A percentile compares a stretch with the other conserved stretches of the same genome.
phyloP scores from a whole-genome alignment of 208 protist genomes.

The Herpetomonas samuelpessoai region DNA sequence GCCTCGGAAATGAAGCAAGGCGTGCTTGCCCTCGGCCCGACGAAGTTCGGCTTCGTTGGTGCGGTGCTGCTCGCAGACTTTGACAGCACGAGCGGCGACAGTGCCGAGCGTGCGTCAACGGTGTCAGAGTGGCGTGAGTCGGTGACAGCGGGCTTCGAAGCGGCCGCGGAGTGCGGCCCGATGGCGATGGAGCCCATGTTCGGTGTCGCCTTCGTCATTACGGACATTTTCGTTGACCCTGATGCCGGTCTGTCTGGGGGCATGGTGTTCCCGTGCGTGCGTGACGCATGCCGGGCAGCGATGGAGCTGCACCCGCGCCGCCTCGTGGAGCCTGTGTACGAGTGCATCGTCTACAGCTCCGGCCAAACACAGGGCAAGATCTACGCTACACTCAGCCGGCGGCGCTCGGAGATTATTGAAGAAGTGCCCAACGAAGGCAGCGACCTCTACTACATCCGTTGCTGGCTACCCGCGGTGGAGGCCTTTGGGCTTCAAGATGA shows the following conservation, averaged over 20 bases:
- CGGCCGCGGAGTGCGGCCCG: slow-evolving; percentile 92
- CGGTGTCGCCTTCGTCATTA: slow-evolving; percentile 89
- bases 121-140: slow-evolving; percentile 73
- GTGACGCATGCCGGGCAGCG: slow-evolving; percentile 91
- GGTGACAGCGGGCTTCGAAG: slow-evolving; percentile 95
- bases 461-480: slow-evolving; percentile 95
- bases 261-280: slow-evolving; percentile 93
- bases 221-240: slow-evolving; percentile 50
- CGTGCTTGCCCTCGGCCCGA: slow-evolving; percentile 57
- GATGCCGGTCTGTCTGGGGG: slow-evolving; percentile 65
- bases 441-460: slow-evolving; percentile 94
- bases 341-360: slow-evolving; percentile 96
- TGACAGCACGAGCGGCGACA: slow-evolving; percentile 27
- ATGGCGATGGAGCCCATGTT: slow-evolving; percentile 98
- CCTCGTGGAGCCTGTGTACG: slow-evolving; percentile 96
- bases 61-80: slow-evolving; percentile 71
- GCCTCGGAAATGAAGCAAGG: slow-evolving; percentile 40
- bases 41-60: slow-evolving; percentile 69
- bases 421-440: slow-evolving; percentile 97
- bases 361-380: slow-evolving; percentile 83
- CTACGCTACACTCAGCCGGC: slow-evolving; percentile 85
- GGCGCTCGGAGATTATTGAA: slow-evolving; percentile 90
- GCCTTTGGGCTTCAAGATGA: slow-evolving; percentile 97
- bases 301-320: slow-evolving; percentile 91
- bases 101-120: slow-evolving; percentile 15